These are phyloP conservation scores for Apiotrichum veenhuisii DNA, from an alignment of 1,284 basidiomycete species.

Conservation along the genomic window DNA sequence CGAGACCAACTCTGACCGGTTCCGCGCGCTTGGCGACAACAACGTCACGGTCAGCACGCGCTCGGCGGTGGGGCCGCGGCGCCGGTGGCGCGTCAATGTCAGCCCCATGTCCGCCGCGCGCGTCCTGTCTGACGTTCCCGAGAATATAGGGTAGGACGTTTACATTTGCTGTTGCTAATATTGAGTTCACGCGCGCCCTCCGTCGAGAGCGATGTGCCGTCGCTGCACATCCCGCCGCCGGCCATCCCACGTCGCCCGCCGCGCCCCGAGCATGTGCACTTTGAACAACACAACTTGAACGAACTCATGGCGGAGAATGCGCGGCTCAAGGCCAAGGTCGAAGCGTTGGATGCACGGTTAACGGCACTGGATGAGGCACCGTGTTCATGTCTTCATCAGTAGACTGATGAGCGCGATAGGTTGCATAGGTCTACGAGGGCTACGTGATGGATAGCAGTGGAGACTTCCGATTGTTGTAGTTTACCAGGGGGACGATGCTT, in stretches of 20 bases:
- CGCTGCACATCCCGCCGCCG: background rate
- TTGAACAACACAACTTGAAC: background rate
- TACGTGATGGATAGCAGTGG: no score
- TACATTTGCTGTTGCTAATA: background rate
- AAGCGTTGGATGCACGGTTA: background rate
- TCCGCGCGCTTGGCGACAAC: background rate
- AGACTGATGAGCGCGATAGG: background rate
- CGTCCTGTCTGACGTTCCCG: background rate
- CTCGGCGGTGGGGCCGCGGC: background rate
- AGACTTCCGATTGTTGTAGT: no score
- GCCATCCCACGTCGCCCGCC: background rate
- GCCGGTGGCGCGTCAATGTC: background rate
- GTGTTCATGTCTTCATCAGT: background rate
- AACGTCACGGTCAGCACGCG: background rate
- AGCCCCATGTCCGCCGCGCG: background rate
- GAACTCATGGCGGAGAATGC: background rate
- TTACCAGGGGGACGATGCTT: no score
- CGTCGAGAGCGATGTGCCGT: background rate
- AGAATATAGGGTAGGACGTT: background rate
- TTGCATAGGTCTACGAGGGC: background rate
- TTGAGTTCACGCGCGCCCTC: background rate
- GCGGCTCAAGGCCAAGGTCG: background rate
- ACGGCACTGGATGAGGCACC: background rate
- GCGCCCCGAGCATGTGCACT: background rate
- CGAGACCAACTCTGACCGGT: background rate